A percentile compares a stretch with the other conserved stretches of the same genome.
Conservation (phyloP, 257 asterid genomes). For the Nicotiana paniculata region DNA sequence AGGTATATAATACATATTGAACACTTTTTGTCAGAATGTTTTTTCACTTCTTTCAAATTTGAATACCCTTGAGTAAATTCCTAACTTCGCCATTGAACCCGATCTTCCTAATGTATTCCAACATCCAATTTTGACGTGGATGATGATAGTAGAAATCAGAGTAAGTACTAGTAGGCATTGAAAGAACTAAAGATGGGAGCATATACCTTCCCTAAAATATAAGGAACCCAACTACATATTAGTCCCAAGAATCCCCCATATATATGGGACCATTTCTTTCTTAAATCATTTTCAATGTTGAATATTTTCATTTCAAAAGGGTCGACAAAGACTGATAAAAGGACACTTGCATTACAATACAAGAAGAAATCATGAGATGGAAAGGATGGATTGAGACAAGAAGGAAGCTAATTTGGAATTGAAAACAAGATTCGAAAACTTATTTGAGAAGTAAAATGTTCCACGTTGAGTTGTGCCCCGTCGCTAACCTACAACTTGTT, state of each 20-base stretch:
- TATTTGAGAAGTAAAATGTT: constrained; percentile 1
- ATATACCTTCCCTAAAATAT: neutral
- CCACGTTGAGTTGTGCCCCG: neutral
- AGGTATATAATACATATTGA: too few relatives aligned
- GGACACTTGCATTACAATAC: neutral
- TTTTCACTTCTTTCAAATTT: too few relatives aligned
- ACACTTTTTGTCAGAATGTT: too few relatives aligned
- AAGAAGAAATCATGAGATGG: too few relatives aligned
- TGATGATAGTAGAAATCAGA: too few relatives aligned
- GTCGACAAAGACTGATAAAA: neutral
- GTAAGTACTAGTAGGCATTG: too few relatives aligned
- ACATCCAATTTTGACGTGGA: too few relatives aligned
- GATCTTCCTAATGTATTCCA: too few relatives aligned
- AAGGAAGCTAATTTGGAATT: neutral
- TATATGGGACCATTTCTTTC: neutral
- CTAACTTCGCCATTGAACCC: too few relatives aligned
- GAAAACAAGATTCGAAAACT: neutral
- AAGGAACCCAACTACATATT: neutral
- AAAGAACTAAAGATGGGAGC: neutral
- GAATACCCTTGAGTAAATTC: too few relatives aligned
- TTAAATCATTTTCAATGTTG: neutral
- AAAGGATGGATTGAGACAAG: too few relatives aligned
- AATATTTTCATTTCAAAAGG: neutral
- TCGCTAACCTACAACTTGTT: too few relatives aligned
- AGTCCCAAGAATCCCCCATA: neutral